Conservation (phyloP, 2,329 filamentous ascomycete species). For the Fusarium aywerte region DNA sequence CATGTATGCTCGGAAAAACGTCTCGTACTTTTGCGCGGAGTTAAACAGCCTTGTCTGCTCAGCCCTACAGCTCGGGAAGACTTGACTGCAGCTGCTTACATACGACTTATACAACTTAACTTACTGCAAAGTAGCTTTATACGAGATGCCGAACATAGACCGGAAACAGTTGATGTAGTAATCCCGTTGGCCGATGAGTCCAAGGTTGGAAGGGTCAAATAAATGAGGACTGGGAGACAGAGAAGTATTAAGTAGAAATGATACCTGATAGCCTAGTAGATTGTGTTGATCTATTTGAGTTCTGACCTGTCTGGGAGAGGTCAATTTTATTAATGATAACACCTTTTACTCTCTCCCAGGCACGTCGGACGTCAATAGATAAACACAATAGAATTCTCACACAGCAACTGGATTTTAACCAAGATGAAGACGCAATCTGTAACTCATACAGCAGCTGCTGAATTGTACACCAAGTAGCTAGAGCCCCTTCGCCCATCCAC, state of each 20-base stretch:
- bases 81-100: not conserved
- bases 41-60: not conserved
- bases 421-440: not conserved
- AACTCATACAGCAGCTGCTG: not conserved
- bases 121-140: not conserved
- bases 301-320: not conserved
- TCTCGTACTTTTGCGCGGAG: not conserved
- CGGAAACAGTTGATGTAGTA: not conserved
- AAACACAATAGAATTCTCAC: not conserved
- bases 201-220: no score
- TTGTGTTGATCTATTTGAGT: not conserved
- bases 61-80: not conserved
- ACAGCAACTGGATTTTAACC: not conserved
- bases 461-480: not conserved
- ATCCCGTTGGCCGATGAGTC: no score
- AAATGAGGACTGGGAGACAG: no score
- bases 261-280: no score
- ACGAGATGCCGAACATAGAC: not conserved
- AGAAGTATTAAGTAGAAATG: no score
- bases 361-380: no score
- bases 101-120: not conserved
- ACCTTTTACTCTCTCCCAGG: not conserved
- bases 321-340: not conserved
- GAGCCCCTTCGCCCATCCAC: not conserved
- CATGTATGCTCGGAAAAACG: not conserved